Evolutionary conservation across 257 asterid species (phyloP), one percentile per base, ranked within the genome.

Genomic region (Agastache rugosa): DNA sequence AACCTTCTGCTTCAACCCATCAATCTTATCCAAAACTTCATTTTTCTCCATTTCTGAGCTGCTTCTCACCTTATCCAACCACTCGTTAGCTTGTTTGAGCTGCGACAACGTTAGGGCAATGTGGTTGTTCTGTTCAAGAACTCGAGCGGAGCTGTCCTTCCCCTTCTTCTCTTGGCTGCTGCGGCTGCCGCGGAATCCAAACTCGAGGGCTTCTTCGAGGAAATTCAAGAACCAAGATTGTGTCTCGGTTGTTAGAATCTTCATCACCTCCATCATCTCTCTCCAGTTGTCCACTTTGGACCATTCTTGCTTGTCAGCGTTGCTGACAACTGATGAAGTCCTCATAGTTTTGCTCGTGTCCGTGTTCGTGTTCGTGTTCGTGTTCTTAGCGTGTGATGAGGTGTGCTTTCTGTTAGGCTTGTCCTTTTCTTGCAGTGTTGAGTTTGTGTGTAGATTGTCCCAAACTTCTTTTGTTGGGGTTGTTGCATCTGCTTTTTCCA

Each of bases 171-270:
- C 87, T 45, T 75, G 87, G 75, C 53, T 17, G 15, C 77, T 54
- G 67, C 67, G 16, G 35, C 11, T 50, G 0, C 72, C 70, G 3
- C 60, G 83, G 76, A 91, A 90, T 3, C 96, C 98, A 6, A 61
- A 64, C 39, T 91, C 94, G 5, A 93, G 91, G 22, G 96, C 88
- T 64, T 82, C 74, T 11, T 88, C 92, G 66, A 93, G 78, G 87
- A 91, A 93, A 62, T 76, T 86, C 50, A 93, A 78, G 81, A 93
- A 93, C 97, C 98, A 91, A 1, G 90, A 59, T 12, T 75, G 89
- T 8, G 85, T 71, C 81, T 90, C 96, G 48, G 76, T 66, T 10
- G 72, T 29, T 7, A 93, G 89, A 42, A 54, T 56, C 58, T 76
- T 84, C 66, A 67, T 75, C 31, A 91, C 75, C 71, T 93, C 94